These are phyloP conservation scores for Chaetomium strumarium DNA, from an alignment of 2,329 filamentous ascomycete genomes.

Conservation along the genomic window DNA sequence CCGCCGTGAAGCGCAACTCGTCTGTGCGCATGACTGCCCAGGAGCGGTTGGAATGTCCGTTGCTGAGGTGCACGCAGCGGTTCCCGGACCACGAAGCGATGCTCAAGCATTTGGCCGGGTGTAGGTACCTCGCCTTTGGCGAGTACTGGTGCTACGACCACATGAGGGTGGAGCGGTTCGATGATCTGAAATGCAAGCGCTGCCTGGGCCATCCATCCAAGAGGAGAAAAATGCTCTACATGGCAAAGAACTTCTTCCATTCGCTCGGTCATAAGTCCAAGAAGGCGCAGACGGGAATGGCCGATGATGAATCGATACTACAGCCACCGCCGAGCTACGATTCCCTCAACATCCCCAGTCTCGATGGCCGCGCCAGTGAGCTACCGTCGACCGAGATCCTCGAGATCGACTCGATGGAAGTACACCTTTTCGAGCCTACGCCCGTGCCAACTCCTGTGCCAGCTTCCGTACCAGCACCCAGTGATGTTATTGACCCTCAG, in stretches of 20 bases:
- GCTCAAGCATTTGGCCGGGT: constrained; percentile 47
- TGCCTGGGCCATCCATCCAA: constrained; percentile 47
- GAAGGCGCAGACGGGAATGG: constrained; percentile 30
- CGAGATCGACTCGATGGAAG: constrained; percentile 46
- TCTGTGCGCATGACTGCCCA: constrained; percentile 41
- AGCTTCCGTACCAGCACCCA: constrained; percentile 10
- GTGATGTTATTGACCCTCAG: constrained; percentile 29
- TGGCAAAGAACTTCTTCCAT: constrained; percentile 50
- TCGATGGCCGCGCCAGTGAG: constrained; percentile 31
- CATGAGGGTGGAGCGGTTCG: constrained; percentile 45
- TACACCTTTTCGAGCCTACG: constrained; percentile 21
- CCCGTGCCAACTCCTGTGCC: constrained; percentile 10
- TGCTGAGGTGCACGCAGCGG: constrained; percentile 44
- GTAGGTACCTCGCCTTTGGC: constrained; percentile 42
- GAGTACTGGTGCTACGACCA: constrained; percentile 55
- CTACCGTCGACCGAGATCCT: constrained; percentile 46
- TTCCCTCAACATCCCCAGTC: constrained; percentile 31
- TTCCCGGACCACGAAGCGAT: constrained; percentile 49
- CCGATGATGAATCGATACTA: constrained; percentile 29
- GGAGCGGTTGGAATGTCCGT: constrained; percentile 46
- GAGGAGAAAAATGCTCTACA: constrained; percentile 45
- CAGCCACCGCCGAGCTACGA: constrained; percentile 45
- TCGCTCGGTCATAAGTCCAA: constrained; percentile 44
- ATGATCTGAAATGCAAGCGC: constrained; percentile 45
- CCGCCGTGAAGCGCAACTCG: constrained; percentile 48